Evolutionary conservation across 2,329 filamentous ascomycete genomes (phyloP).

Genomic region (Massarina eburnea): DNA sequence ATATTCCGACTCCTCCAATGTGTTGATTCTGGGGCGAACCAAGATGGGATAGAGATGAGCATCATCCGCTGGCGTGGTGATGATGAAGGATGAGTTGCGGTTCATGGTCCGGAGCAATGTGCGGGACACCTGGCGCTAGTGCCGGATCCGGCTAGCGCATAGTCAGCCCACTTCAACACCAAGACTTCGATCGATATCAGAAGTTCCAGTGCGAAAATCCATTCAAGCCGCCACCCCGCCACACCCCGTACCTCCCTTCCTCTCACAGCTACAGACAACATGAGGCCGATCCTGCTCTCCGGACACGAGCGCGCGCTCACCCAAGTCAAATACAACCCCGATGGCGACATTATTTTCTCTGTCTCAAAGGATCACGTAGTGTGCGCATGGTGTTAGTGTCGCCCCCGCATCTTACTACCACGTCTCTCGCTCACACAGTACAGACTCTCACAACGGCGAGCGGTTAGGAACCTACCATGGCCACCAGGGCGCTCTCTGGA

Average conservation of each 20-base stretch:
- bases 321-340: constrained; percentile 81
- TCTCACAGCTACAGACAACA: constrained; percentile 44
- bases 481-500: constrained; percentile 98
- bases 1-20: not conserved
- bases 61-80: not conserved
- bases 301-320: constrained; percentile 97
- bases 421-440: constrained; percentile 21
- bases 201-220: constrained; percentile 33
- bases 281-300: constrained; percentile 95
- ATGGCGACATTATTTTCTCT: constrained; percentile 96
- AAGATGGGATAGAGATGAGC: not conserved
- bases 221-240: constrained; percentile 21
- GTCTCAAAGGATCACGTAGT: constrained; percentile 95
- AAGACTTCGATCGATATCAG: constrained; percentile 30
- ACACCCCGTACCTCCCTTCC: constrained; percentile 13
- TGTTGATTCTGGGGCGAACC: not conserved
- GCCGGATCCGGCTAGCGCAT: constrained; percentile 16
- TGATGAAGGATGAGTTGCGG: constrained; percentile 8
- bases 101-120: constrained; percentile 6
- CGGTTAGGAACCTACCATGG: constrained; percentile 91
- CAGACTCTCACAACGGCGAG: constrained; percentile 89
- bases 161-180: constrained; percentile 30
- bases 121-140: constrained; percentile 18
- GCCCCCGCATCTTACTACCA: constrained; percentile 1
- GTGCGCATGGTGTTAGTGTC: constrained; percentile 75